Evolutionary conservation across 495 filamentous ascomycete species (phyloP), one percentile per base, ranked within the genome.

Genomic region (Hypoxylon lienhwacheense): DNA sequence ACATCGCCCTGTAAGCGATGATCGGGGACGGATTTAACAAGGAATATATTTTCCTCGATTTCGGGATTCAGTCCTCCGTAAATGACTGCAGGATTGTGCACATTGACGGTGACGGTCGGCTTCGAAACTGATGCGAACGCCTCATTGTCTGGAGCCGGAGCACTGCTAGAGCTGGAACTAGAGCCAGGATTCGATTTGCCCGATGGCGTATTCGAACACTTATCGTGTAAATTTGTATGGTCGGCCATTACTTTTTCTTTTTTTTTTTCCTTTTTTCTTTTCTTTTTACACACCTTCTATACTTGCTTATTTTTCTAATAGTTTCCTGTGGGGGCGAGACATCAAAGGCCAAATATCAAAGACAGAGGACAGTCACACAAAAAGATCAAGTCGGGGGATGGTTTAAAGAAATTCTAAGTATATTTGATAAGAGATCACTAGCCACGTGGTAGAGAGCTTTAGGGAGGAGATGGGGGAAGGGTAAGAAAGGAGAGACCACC

Each of bases 21-120:
- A n/a, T 49, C 62, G 26, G 55, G 52, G 25, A 67, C 59, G 14
- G 55, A 24, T 15, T 61, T 21, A 24, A 67, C 17, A 16, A 52
- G 16, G 14, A 47, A 12, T 4, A 67, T 24, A 41, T 63, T 62
- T 28, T 65, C 59, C 42, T 67, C 62, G 22, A 65, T 63, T 53
- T 63, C 65, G 3, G 65, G 54, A 21, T 63, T 55, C 25, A 63
- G 15, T 36, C 62, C 22, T 51, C 65, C 65, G 35, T 65, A 67
- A 22, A 46, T 52, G 45, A 56, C 60, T 19, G 60, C 54, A 4
- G 59, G 59, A 22, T 63, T 63, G 33, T 49, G 59, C 16, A 59
- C 33, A 46, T 63, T 63, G n/a, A 58, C 22, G 2, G 54, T 63
- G 11, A 37, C 48, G 8, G 44, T 56, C 29, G 40, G 11, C 29